A percentile compares a stretch with the other conserved stretches of the same genome.
Conservation (phyloP, 768 basidiomycete species). For the Collybia sp. region DNA sequence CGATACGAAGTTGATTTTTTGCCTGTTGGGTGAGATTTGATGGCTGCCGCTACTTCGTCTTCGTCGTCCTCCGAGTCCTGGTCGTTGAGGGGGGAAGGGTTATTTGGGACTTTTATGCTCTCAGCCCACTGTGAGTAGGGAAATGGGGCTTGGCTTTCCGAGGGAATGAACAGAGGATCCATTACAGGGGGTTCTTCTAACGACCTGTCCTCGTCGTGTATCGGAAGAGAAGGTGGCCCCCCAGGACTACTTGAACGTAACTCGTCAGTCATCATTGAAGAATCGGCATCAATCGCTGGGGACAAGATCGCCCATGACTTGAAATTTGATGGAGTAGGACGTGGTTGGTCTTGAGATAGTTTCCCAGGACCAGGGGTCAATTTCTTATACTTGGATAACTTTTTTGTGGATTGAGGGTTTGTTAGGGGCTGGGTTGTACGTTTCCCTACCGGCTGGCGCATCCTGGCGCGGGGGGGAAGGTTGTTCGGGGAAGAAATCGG, state of each 20-base stretch:
- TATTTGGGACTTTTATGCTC: slow-evolving; percentile 8
- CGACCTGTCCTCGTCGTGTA: neutral
- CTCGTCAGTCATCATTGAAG: slow-evolving; percentile 19
- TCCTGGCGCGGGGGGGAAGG: slow-evolving; percentile 14
- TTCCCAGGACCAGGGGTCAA: slow-evolving; percentile 1
- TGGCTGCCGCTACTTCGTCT: slow-evolving; percentile 29
- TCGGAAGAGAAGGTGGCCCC: neutral
- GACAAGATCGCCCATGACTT: slow-evolving; percentile 16
- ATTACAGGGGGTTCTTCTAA: neutral
- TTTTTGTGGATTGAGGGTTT: too few species aligned
- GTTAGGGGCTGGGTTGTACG: too few species aligned
- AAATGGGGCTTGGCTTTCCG: slow-evolving; percentile 48
- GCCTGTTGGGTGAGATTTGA: slow-evolving; percentile 12
- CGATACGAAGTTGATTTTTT: slow-evolving; percentile 27
- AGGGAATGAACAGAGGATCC: slow-evolving; percentile 43
- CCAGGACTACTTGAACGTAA: slow-evolving; percentile 17
- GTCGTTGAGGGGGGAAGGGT: slow-evolving; percentile 13
- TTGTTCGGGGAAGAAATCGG: slow-evolving; percentile 2
- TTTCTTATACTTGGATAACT: neutral
- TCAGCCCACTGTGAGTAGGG: slow-evolving; percentile 46
- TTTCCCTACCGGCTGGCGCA: too few species aligned
- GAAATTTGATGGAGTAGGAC: slow-evolving; percentile 3
- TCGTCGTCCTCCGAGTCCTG: slow-evolving; percentile 39
- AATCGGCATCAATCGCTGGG: slow-evolving; percentile 15
- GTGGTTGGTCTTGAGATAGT: slow-evolving; percentile 3